These are phyloP conservation scores for Cercophora scortea DNA, from an alignment of 495 filamentous ascomycete genomes.

Conservation along the genomic window DNA sequence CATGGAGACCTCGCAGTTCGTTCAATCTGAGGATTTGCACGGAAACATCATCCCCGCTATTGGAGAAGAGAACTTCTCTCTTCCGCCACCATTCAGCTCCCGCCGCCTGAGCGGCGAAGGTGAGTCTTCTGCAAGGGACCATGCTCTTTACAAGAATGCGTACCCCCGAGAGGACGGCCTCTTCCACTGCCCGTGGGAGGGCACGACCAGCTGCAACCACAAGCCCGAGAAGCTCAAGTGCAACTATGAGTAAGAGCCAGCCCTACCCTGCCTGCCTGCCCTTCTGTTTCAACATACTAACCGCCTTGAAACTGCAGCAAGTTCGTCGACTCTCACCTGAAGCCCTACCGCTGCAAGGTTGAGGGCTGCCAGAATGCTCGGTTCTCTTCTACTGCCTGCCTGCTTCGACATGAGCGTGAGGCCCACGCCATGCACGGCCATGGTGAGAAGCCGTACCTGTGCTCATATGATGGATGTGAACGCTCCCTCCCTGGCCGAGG, in stretches of 20 bases:
- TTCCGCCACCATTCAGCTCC: conserved; percentile 32
- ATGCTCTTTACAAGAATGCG: conserved; percentile 68
- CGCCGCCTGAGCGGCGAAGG: conserved; percentile 42
- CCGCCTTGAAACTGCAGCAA: conserved; percentile 52
- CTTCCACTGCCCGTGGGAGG: conserved; percentile 85
- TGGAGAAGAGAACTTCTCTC: conserved; percentile 35
- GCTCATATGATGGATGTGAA: conserved; percentile 76
- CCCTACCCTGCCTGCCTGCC: conserved; percentile 1
- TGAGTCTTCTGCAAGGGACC: conserved; percentile 65
- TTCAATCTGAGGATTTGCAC: conserved; percentile 35
- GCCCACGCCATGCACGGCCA: conserved; percentile 93
- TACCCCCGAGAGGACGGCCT: conserved; percentile 59
- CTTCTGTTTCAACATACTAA: conserved; percentile 15
- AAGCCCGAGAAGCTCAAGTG: conserved; percentile 88
- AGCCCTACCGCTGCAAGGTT: conserved; percentile 87
- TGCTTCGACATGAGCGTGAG: conserved; percentile 91
- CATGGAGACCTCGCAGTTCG: conserved; percentile 23
- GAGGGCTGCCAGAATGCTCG: conserved; percentile 66
- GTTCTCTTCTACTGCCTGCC: conserved; percentile 89
- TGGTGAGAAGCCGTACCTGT: conserved; percentile 81
- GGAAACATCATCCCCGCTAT: conserved; percentile 26
- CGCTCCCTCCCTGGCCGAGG: conserved; percentile 70
- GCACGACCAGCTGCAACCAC: conserved; percentile 69
- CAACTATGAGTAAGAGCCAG: conserved; percentile 78
- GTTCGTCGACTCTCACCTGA: conserved; percentile 88